These are phyloP conservation scores for Scheffersomyces spartinae DNA, from an alignment of 805 yeast species.

Conservation along the genomic window DNA sequence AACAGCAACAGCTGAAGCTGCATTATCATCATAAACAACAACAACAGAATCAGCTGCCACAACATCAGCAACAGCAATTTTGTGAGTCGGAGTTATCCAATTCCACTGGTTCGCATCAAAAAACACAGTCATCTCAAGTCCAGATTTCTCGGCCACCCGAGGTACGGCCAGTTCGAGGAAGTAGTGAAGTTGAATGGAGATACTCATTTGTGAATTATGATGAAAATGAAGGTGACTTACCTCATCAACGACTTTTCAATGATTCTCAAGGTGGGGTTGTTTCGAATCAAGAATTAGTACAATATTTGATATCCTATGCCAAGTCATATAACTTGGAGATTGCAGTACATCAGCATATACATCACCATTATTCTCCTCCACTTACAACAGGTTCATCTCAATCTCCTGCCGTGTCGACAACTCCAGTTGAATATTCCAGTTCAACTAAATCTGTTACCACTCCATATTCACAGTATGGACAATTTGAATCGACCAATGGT, in stretches of 20 bases:
- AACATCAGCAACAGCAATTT: constrained; percentile 1
- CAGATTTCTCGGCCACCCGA: too few species aligned
- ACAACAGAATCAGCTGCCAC: not conserved
- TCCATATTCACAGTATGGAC: too few species aligned
- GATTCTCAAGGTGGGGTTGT: constrained; percentile 36
- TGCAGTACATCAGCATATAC: constrained; percentile 78
- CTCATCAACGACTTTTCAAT: constrained; percentile 10
- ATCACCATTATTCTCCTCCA: constrained; percentile 57
- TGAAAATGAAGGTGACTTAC: constrained; percentile 14
- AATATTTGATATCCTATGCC: constrained; percentile 49
- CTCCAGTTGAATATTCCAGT: constrained; percentile 1
- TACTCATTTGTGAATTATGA: constrained; percentile 38
- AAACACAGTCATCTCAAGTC: constrained; percentile 3
- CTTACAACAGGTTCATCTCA: too few species aligned
- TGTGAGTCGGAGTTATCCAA: not conserved
- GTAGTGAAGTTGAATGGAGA: constrained; percentile 46
- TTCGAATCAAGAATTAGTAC: constrained; percentile 40
- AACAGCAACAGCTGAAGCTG: constrained; percentile 1
- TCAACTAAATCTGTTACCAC: too few species aligned
- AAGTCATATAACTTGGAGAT: constrained; percentile 44
- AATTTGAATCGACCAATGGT: too few species aligned
- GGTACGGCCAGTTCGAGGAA: constrained; percentile 5
- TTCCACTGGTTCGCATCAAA: not conserved
- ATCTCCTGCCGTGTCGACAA: constrained; percentile 1
- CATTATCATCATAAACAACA: constrained; percentile 1